Conservation (phyloP, 768 basidiomycete genomes). For the Mycena galopus region DNA sequence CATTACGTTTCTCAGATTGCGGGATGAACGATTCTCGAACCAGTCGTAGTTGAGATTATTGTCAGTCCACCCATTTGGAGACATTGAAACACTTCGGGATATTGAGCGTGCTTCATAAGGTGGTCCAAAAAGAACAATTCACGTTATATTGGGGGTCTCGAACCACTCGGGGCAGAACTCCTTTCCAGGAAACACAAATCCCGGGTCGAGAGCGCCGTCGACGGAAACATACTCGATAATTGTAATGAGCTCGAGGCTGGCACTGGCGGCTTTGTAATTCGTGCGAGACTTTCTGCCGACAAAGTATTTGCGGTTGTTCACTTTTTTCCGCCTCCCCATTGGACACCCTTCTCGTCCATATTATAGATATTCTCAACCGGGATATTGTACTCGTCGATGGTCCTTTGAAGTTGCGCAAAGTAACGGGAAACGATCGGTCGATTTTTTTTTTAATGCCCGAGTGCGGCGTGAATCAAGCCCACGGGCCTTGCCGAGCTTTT, state of each 20-base stretch:
- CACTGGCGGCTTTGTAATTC: conserved; percentile 32
- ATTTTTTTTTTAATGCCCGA: neutral
- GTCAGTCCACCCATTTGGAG: neutral
- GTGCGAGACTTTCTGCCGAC: neutral
- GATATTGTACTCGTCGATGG: neutral
- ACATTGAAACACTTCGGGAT: neutral
- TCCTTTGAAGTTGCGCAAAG: conserved; percentile 1
- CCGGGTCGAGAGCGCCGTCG: conserved; percentile 46
- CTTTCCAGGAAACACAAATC: conserved; percentile 49
- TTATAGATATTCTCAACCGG: neutral
- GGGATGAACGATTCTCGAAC: neutral
- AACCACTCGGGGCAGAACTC: conserved; percentile 38
- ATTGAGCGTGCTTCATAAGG: neutral
- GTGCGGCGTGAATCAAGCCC: neutral
- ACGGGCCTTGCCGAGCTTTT: conserved; percentile 2
- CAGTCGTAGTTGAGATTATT: neutral
- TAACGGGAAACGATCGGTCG: neutral
- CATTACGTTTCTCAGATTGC: neutral
- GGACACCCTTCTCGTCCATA: conserved; percentile 2
- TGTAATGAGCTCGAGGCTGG: conserved; percentile 55
- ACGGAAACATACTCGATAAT: conserved; percentile 54
- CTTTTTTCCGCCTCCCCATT: neutral
- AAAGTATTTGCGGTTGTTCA: neutral
- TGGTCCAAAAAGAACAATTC: conserved; percentile 11
- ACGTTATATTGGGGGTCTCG: conserved; percentile 26